These are phyloP conservation scores for Ophiobolus disseminans DNA, from an alignment of 2,329 filamentous ascomycete genomes.

Conservation along the genomic window DNA sequence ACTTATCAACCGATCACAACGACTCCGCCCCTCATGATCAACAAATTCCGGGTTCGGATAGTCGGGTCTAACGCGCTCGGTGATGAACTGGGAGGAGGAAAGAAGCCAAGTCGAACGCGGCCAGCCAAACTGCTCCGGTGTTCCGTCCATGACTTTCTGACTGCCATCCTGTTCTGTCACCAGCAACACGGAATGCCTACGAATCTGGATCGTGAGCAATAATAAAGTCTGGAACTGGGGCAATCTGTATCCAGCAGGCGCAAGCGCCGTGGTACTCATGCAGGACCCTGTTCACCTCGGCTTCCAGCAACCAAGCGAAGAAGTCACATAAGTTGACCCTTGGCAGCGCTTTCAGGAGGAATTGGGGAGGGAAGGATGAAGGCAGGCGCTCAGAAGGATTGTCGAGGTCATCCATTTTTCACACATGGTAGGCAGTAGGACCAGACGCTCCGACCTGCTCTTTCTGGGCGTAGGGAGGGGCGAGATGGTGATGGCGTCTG, in stretches of 20 bases:
- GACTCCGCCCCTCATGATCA: too few species aligned
- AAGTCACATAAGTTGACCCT: slow-evolving; percentile 7
- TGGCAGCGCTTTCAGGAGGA: slow-evolving; percentile 1
- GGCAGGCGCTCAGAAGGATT: background rate
- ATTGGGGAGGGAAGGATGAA: background rate
- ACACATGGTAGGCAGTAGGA: background rate
- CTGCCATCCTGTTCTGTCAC: background rate
- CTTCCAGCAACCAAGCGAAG: slow-evolving; percentile 6
- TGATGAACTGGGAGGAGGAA: background rate
- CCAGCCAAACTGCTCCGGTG: slow-evolving; percentile 13
- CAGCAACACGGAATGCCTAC: slow-evolving; percentile 8
- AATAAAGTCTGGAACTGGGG: background rate
- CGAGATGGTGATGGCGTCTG: background rate
- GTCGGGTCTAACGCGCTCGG: background rate
- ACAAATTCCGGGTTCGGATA: too few species aligned
- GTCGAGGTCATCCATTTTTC: background rate
- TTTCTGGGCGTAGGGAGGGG: slow-evolving; percentile 6
- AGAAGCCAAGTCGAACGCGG: slow-evolving; percentile 8
- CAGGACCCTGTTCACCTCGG: background rate
- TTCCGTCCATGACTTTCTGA: slow-evolving; percentile 11
- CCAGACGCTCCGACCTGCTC: background rate
- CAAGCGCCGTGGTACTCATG: background rate
- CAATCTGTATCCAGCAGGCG: background rate
- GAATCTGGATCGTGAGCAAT: background rate
- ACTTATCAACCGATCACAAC: too few species aligned